phyloP scores from a whole-genome alignment of 768 basidiomycete species.

The Auriscalpium microsporum region DNA sequence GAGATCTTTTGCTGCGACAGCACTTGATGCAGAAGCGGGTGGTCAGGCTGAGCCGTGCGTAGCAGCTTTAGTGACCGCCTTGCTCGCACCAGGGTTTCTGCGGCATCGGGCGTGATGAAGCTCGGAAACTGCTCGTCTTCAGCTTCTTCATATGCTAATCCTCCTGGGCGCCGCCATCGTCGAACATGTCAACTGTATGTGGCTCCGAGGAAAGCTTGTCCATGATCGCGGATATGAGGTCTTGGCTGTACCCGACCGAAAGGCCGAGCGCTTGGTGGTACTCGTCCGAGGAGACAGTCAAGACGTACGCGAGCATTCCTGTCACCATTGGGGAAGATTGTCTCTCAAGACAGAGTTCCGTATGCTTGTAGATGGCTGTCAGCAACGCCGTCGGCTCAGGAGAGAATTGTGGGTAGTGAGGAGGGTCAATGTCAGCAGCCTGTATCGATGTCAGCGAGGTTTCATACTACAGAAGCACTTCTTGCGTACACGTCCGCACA shows the following conservation, averaged over 20 bases:
- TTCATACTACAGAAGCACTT: neutral
- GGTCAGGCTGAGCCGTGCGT: constrained; percentile 53
- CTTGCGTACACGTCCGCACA: constrained; percentile 52
- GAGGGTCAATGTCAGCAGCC: constrained; percentile 9
- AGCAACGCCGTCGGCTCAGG: constrained; percentile 39
- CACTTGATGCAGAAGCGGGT: constrained; percentile 38
- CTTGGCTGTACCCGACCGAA: constrained; percentile 44
- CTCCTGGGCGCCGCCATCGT: constrained; percentile 33
- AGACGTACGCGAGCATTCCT: constrained; percentile 58
- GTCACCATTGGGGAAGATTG: constrained; percentile 40
- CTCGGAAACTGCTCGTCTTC: constrained; percentile 39
- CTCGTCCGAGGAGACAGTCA: constrained; percentile 53
- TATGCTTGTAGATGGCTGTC: constrained; percentile 50
- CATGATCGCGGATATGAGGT: neutral
- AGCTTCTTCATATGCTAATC: constrained; percentile 26
- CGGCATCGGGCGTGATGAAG: constrained; percentile 50
- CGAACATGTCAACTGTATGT: constrained; percentile 23
- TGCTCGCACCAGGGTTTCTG: constrained; percentile 51
- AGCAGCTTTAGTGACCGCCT: constrained; percentile 63
- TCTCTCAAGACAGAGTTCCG: constrained; percentile 45
- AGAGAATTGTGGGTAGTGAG: constrained; percentile 13
- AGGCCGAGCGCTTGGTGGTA: constrained; percentile 52
- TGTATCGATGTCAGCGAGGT: neutral
- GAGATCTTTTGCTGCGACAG: constrained; percentile 22
- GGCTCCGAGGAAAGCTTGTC: neutral